phyloP scores from a whole-genome alignment of 768 basidiomycete genomes.

The Suillus fuscotomentosus region DNA sequence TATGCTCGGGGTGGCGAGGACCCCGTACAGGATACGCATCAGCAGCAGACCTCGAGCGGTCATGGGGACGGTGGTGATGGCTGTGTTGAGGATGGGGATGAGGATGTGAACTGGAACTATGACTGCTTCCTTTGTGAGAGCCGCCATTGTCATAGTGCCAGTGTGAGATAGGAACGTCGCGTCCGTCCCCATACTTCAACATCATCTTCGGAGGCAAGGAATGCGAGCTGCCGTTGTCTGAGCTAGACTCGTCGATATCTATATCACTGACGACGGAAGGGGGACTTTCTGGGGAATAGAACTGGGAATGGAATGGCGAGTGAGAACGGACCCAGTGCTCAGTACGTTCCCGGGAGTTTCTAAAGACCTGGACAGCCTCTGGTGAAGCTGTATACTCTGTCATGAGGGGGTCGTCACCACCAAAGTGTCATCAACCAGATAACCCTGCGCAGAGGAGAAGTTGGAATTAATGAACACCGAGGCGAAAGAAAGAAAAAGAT shows the following conservation, averaged over 20 bases:
- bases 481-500: conserved; percentile 8
- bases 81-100: conserved; percentile 19
- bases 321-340: conserved; percentile 59
- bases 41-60: conserved; percentile 38
- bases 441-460: not conserved
- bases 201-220: conserved; percentile 72
- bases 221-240: conserved; percentile 41
- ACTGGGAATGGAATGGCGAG: conserved; percentile 32
- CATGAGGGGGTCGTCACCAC: conserved; percentile 36
- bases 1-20: conserved; percentile 28
- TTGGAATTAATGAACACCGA: conserved; percentile 3
- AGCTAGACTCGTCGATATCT: conserved; percentile 34
- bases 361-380: conserved; percentile 56
- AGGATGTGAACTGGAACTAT: conserved; percentile 24
- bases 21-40: conserved; percentile 28
- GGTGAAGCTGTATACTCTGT: conserved; percentile 64
- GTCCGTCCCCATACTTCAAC: conserved; percentile 63
- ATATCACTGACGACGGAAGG: conserved; percentile 44
- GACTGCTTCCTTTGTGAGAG: conserved; percentile 20
- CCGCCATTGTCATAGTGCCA: conserved; percentile 30
- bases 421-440: not conserved
- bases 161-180: conserved; percentile 63
- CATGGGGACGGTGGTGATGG: conserved; percentile 33
- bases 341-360: conserved; percentile 60
- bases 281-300: conserved; percentile 59